Conservation (phyloP, 2,329 filamentous ascomycete genomes). For the Penicillium paneum region DNA sequence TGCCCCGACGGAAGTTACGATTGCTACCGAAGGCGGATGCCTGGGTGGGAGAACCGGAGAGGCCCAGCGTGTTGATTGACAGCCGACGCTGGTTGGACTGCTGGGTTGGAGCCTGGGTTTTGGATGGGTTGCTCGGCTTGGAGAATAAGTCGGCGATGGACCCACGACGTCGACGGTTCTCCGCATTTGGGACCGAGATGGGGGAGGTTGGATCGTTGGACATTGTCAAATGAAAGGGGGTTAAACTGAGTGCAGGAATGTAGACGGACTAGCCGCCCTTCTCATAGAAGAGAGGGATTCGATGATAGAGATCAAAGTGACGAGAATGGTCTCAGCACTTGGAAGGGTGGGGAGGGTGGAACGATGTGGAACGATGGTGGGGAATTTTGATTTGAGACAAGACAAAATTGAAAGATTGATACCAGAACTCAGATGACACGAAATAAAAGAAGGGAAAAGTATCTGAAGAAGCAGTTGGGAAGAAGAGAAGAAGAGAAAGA, state of each 20-base stretch:
- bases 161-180: constrained; percentile 43
- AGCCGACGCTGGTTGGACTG: constrained; percentile 58
- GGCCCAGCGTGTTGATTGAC: constrained; percentile 69
- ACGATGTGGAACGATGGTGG: background rate
- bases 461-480: background rate
- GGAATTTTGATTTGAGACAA: background rate
- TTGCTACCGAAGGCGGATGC: constrained; percentile 50
- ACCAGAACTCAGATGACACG: too few species aligned
- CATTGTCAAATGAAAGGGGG: constrained; percentile 34
- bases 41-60: constrained; percentile 69
- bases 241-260: constrained; percentile 3
- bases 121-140: constrained; percentile 26
- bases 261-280: constrained; percentile 28
- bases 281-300: constrained; percentile 13
- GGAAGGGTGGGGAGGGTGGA: background rate
- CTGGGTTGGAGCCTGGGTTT: constrained; percentile 46
- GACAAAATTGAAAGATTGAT: background rate
- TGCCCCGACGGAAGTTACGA: constrained; percentile 58
- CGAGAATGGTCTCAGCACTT: background rate
- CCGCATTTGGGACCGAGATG: constrained; percentile 37
- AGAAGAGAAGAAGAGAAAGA: constrained; percentile 2
- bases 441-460: background rate
- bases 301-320: background rate
- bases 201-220: constrained; percentile 42
- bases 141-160: constrained; percentile 48